Conservation (phyloP, 2,329 filamentous ascomycete species). For the Laburnicola sp. region DNA sequence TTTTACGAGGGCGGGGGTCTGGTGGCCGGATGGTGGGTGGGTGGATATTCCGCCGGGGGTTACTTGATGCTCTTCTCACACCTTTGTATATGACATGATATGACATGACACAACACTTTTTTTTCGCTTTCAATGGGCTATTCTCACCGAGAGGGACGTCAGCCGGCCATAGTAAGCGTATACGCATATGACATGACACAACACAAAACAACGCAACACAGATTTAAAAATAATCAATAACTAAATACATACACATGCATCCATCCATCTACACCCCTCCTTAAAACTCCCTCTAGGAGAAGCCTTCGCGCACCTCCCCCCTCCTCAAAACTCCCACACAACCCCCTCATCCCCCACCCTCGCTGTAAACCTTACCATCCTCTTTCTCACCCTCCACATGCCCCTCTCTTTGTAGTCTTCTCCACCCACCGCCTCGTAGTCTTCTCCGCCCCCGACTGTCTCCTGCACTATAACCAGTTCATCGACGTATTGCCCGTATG, state of each 20-base stretch:
- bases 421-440: conserved; percentile 38
- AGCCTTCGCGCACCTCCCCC: no score
- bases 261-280: no score
- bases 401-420: conserved; percentile 33
- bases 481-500: conserved; percentile 50
- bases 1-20: conserved; percentile 39
- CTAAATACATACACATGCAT: no score
- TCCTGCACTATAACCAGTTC: conserved; percentile 34
- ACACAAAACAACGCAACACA: no score
- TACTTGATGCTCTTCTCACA: conserved; percentile 9
- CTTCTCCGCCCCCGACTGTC: conserved; percentile 15
- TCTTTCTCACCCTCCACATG: conserved; percentile 44
- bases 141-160: no score
- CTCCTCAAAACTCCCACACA: conserved; percentile 36
- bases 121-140: no score
- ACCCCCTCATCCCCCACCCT: conserved; percentile 41
- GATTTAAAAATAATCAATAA: no score
- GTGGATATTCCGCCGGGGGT: conserved; percentile 24
- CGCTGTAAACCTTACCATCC: conserved; percentile 45
- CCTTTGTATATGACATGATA: no score
- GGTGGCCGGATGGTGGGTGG: conserved; percentile 39
- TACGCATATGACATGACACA: no score
- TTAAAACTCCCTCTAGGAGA: no score
- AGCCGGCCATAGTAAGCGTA: no score
- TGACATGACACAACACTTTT: no score